phyloP scores from a whole-genome alignment of 1,139 yeast species.

The Saccharomyces hybrid region DNA sequence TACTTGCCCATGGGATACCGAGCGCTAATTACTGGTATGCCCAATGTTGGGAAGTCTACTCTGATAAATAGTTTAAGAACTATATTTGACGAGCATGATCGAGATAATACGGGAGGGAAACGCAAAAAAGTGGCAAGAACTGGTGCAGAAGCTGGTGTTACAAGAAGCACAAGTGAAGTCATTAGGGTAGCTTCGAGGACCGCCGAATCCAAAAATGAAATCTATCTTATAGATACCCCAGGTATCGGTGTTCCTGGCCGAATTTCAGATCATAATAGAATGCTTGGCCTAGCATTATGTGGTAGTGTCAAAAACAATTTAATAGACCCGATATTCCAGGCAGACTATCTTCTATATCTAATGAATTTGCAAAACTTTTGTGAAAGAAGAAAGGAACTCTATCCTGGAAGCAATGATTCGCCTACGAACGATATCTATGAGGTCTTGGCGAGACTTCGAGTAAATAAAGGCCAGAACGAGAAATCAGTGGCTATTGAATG shows the following conservation, averaged over 20 bases:
- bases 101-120: slow-evolving; percentile 9
- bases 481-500: slow-evolving; percentile 61
- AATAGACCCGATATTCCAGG: slow-evolving; percentile 78
- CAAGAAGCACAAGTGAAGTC: slow-evolving; percentile 70
- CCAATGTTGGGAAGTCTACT: slow-evolving; percentile 97
- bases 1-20: slow-evolving; percentile 80
- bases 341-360: slow-evolving; percentile 73
- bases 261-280: slow-evolving; percentile 52
- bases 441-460: slow-evolving; percentile 42
- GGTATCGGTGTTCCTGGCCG: slow-evolving; percentile 77
- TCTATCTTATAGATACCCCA: slow-evolving; percentile 81
- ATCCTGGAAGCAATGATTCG: slow-evolving; percentile 41
- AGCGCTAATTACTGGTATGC: slow-evolving; percentile 83
- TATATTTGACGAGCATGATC: slow-evolving; percentile 29
- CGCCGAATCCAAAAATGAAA: slow-evolving; percentile 48
- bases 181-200: slow-evolving; percentile 42
- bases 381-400: slow-evolving; percentile 26
- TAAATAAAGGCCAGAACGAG: slow-evolving; percentile 37
- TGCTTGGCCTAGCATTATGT: slow-evolving; percentile 67
- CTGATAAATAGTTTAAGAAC: slow-evolving; percentile 67
- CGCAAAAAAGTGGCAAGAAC: slow-evolving; percentile 67
- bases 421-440: slow-evolving; percentile 74
- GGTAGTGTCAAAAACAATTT: slow-evolving; percentile 69
- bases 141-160: slow-evolving; percentile 89
- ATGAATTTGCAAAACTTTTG: slow-evolving; percentile 55